Percentiles rank a stretch among this genome's conserved stretches.
phyloP scores from a whole-genome alignment of 2,329 filamentous ascomycete genomes.

The Fusarium continuum region DNA sequence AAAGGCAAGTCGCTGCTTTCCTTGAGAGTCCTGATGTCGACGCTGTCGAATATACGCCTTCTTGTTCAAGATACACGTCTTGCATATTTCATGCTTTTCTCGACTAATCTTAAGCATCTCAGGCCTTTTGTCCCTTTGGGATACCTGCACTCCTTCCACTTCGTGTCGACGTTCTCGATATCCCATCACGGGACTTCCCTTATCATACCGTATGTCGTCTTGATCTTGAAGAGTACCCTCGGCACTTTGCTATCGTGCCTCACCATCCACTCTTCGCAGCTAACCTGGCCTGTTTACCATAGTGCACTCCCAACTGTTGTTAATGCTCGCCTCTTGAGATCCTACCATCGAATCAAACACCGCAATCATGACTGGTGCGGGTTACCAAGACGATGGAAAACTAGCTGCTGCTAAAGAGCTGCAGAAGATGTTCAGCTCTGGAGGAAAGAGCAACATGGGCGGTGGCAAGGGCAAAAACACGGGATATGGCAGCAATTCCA shows the following conservation, averaged over 20 bases:
- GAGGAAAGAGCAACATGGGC: background rate
- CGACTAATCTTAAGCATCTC: background rate
- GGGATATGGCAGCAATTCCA: background rate
- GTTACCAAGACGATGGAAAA: conserved; percentile 39
- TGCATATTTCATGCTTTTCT: background rate
- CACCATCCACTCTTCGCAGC: background rate
- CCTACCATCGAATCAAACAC: background rate
- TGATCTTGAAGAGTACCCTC: no score
- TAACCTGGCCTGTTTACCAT: background rate
- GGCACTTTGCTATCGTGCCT: background rate
- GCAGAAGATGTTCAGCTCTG: conserved; percentile 35
- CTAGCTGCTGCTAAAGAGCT: conserved; percentile 44
- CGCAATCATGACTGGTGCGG: conserved; percentile 20
- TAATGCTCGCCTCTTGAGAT: background rate
- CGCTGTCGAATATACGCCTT: background rate
- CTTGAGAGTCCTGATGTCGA: background rate
- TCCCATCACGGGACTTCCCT: background rate
- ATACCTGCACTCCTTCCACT: background rate
- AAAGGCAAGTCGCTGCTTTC: background rate
- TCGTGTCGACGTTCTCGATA: background rate
- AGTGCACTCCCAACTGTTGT: background rate
- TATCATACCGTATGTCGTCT: background rate
- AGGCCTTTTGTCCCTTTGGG: background rate
- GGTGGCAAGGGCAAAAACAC: background rate
- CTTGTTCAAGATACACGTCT: background rate